Conservation (phyloP, 257 asterid species). For the Prunella vulgaris region DNA sequence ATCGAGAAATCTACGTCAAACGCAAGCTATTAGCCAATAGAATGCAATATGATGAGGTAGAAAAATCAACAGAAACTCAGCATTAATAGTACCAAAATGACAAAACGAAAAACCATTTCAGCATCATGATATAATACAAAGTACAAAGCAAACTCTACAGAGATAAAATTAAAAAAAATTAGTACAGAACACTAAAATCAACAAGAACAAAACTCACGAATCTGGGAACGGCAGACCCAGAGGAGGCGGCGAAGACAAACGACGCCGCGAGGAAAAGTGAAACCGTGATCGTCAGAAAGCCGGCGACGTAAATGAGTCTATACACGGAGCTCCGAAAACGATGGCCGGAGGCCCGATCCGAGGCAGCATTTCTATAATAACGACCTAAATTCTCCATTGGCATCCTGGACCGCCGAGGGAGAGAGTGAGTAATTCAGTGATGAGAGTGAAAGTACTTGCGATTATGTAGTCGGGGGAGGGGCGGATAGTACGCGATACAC, state of each 20-base stretch:
- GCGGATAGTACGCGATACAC: not conserved
- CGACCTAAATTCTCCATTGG: conserved; percentile 37
- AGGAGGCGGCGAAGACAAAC: conserved; percentile 30
- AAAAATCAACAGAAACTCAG: conserved; percentile 9
- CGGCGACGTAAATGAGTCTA: conserved; percentile 34
- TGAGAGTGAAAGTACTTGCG: conserved; percentile 22
- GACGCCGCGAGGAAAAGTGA: conserved; percentile 36
- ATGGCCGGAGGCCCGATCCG: conserved; percentile 31
- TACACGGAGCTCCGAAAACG: conserved; percentile 8
- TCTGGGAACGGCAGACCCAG: conserved; percentile 40
- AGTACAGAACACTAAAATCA: no score
- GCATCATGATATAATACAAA: conserved; percentile 10
- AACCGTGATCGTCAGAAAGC: conserved; percentile 35
- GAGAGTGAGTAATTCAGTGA: conserved; percentile 18
- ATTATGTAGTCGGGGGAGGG: conserved; percentile 12
- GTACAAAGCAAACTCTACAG: no score
- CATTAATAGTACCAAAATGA: conserved; percentile 18
- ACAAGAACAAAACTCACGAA: conserved; percentile 26
- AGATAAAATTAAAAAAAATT: no score
- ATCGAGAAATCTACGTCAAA: not conserved
- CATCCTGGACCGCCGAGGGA: conserved; percentile 13
- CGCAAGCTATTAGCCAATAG: conserved; percentile 5
- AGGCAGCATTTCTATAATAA: conserved; percentile 16
- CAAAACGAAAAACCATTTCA: conserved; percentile 4
- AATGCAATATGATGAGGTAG: conserved; percentile 6